Percentiles rank a stretch among this genome's conserved stretches.
Conservation (phyloP, 352 stramenopile species). For the Pythium folliculosum region DNA sequence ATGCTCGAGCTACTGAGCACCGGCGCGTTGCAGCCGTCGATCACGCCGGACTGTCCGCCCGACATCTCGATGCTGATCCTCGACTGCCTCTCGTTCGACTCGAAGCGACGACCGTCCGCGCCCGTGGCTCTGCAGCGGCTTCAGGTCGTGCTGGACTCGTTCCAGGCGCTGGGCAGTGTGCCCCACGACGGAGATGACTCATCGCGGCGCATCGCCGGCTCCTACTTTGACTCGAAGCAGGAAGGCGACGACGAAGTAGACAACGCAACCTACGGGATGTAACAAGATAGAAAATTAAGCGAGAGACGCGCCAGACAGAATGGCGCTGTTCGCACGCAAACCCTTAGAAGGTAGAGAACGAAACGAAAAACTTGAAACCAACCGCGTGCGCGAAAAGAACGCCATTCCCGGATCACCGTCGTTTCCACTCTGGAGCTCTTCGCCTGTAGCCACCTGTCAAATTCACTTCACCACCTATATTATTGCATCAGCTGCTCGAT, state of each 20-base stretch:
- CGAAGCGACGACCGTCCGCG: slow-evolving; percentile 45
- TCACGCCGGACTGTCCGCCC: slow-evolving; percentile 50
- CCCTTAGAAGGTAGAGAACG: not conserved
- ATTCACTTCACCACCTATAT: not conserved
- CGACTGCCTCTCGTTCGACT: slow-evolving; percentile 57
- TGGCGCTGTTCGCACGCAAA: not conserved
- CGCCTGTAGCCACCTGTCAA: slow-evolving; percentile 7
- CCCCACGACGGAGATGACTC: slow-evolving; percentile 21
- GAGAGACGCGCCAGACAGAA: not conserved
- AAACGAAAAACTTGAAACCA: slow-evolving; percentile 2
- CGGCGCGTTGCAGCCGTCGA: slow-evolving; percentile 50
- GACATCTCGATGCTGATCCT: slow-evolving; percentile 46
- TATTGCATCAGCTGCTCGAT: no score
- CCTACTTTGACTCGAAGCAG: slow-evolving; percentile 18
- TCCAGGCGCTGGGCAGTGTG: slow-evolving; percentile 49
- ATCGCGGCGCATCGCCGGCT: not conserved
- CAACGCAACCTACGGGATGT: slow-evolving; percentile 16
- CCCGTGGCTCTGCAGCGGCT: slow-evolving; percentile 41
- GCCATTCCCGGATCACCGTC: not conserved
- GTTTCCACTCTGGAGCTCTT: not conserved
- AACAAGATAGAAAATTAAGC: not conserved
- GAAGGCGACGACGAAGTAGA: slow-evolving; percentile 16
- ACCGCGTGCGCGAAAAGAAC: not conserved
- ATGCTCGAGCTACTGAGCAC: slow-evolving; percentile 57
- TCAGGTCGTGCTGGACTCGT: slow-evolving; percentile 45